These are phyloP conservation scores for Arthrobotrys musiformis DNA, from an alignment of 2,329 filamentous ascomycete species.

Conservation along the genomic window DNA sequence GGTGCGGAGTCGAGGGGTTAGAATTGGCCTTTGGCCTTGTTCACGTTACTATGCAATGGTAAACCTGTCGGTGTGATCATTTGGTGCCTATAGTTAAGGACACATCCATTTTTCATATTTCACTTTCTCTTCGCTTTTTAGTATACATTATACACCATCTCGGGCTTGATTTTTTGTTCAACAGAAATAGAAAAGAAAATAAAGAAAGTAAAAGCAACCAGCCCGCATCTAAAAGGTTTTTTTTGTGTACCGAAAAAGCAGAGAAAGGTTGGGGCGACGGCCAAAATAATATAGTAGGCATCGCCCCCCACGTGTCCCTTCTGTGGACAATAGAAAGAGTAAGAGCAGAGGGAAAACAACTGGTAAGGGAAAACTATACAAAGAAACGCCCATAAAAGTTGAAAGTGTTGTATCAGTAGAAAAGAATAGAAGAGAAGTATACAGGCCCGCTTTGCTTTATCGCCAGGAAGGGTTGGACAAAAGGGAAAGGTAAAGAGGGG, in stretches of 20 bases:
- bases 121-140: slow-evolving; percentile 30
- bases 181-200: background rate
- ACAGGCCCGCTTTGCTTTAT: slow-evolving; percentile 19
- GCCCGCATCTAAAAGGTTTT: slow-evolving; percentile 18
- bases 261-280: background rate
- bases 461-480: slow-evolving; percentile 23
- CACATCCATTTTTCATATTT: slow-evolving; percentile 28
- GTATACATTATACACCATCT: slow-evolving; percentile 44
- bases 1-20: background rate
- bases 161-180: slow-evolving; percentile 18
- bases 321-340: slow-evolving; percentile 17
- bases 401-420: slow-evolving; percentile 24
- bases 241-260: slow-evolving; percentile 11
- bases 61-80: background rate
- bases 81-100: background rate
- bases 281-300: slow-evolving; percentile 22
- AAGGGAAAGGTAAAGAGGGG: slow-evolving; percentile 5
- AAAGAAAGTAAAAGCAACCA: slow-evolving; percentile 9
- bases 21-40: too few relatives aligned
- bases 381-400: slow-evolving; percentile 25
- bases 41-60: too few relatives aligned
- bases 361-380: slow-evolving; percentile 33
- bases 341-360: slow-evolving; percentile 8
- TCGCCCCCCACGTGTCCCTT: background rate
- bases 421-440: slow-evolving; percentile 14